Evolutionary conservation across 2,329 filamentous ascomycete species (phyloP).

Genomic region (Aureobasidium musti): DNA sequence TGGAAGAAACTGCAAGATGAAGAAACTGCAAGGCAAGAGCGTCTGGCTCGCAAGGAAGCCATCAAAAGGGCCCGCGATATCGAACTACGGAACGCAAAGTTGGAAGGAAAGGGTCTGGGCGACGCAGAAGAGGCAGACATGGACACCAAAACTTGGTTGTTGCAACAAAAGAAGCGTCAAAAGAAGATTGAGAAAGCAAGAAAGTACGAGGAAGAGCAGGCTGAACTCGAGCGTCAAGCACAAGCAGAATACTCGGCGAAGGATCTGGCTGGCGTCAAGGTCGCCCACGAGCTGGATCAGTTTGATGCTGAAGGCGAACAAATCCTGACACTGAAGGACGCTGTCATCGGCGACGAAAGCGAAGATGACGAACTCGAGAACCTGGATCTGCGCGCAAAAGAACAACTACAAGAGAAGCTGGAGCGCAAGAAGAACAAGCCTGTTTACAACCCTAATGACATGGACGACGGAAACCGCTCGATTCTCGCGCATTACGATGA

Average conservation of each 20-base stretch:
- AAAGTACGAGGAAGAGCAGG: slow-evolving; percentile 71
- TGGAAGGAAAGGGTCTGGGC: slow-evolving; percentile 82
- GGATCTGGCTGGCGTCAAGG: slow-evolving; percentile 86
- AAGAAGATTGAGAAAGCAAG: slow-evolving; percentile 80
- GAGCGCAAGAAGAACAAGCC: slow-evolving; percentile 88
- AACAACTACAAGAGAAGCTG: slow-evolving; percentile 72
- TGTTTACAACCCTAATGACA: slow-evolving; percentile 80
- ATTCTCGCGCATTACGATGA: slow-evolving; percentile 94
- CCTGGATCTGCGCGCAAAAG: slow-evolving; percentile 67
- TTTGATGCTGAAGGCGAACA: slow-evolving; percentile 80
- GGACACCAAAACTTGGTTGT: slow-evolving; percentile 84
- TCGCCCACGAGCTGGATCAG: slow-evolving; percentile 80
- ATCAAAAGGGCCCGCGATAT: slow-evolving; percentile 86
- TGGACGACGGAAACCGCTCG: slow-evolving; percentile 63
- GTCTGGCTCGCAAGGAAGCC: slow-evolving; percentile 76
- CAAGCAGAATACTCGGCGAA: slow-evolving; percentile 78
- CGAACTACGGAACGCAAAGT: slow-evolving; percentile 70
- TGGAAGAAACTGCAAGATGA: slow-evolving; percentile 72
- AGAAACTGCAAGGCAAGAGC: slow-evolving; percentile 68
- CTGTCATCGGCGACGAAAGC: slow-evolving; percentile 75
- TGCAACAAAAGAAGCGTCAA: slow-evolving; percentile 87
- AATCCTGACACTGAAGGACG: slow-evolving; percentile 91
- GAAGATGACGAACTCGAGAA: slow-evolving; percentile 91
- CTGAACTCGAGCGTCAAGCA: slow-evolving; percentile 67
- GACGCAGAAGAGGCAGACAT: slow-evolving; percentile 68